These are phyloP conservation scores for Aspergillus puulaauensis DNA, from an alignment of 2,329 filamentous ascomycete species.

Conservation along the genomic window DNA sequence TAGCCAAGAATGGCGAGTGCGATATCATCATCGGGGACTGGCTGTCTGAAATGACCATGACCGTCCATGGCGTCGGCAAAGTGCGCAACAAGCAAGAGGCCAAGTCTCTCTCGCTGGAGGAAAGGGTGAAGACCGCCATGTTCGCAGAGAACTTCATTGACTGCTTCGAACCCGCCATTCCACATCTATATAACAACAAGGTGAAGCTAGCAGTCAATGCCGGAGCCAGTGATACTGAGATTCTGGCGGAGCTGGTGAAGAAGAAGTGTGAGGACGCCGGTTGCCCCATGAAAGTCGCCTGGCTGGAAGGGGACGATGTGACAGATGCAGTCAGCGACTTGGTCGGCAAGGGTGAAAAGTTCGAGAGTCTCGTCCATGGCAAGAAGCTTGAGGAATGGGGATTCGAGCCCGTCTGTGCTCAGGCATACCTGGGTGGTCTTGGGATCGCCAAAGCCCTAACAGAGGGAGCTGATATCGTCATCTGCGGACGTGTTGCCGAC, in stretches of 20 bases:
- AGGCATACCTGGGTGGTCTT: conserved; percentile 9
- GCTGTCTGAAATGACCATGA: conserved; percentile 29
- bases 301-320: conserved; percentile 11
- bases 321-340: background rate
- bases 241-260: background rate
- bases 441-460: conserved; percentile 28
- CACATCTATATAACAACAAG: background rate
- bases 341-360: background rate
- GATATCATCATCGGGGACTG: conserved; percentile 33
- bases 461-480: conserved; percentile 30
- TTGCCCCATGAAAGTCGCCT: conserved; percentile 6
- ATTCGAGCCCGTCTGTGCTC: background rate
- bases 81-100: background rate
- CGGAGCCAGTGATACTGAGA: background rate
- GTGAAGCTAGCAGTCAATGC: background rate
- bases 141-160: conserved; percentile 1
- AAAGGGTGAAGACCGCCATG: background rate
- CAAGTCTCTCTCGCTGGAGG: background rate
- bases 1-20: background rate
- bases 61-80: background rate
- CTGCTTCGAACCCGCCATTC: background rate
- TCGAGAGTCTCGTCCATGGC: background rate
- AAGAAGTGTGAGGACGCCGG: conserved; percentile 3
- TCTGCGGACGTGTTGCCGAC: conserved; percentile 32
- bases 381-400: conserved; percentile 2